Conservation (phyloP, 139 green algal genomes). For the Limnomonas spitsbergensis region DNA sequence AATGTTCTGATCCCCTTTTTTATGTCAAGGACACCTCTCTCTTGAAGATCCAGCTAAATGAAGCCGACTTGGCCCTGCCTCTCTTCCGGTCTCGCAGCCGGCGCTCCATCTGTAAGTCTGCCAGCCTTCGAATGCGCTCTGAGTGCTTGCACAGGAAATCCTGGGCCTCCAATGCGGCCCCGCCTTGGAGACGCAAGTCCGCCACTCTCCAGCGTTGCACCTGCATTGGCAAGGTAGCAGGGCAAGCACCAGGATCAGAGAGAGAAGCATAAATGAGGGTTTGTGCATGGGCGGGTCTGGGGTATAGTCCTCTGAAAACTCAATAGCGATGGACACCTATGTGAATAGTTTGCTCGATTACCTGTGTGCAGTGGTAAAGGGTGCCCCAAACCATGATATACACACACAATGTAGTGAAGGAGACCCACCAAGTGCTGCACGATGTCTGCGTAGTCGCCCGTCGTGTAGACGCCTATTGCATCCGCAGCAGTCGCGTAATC, state of each 20-base stretch:
- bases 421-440: conserved; percentile 86
- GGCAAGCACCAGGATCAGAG: background rate
- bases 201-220: conserved; percentile 11
- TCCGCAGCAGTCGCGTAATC: conserved; percentile 95
- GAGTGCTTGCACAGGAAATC: conserved; percentile 76
- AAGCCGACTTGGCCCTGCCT: conserved; percentile 24
- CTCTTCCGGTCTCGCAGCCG: conserved; percentile 35
- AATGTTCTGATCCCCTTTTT: background rate
- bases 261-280: no score
- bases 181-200: conserved; percentile 11
- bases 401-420: no score
- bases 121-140: conserved; percentile 78
- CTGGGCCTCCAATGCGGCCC: conserved; percentile 69
- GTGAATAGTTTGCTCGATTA: no score
- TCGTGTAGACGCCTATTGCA: conserved; percentile 74
- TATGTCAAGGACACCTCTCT: conserved; percentile 37
- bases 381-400: no score
- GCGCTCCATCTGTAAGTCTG: conserved; percentile 56
- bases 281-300: no score
- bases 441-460: conserved; percentile 91
- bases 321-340: no score
- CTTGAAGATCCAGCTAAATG: conserved; percentile 45
- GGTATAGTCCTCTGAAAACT: no score
- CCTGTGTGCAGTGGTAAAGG: no score
- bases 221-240: background rate